Evolutionary conservation across 257 asterid genomes (phyloP), one percentile per base, ranked within the genome.

Genomic region (Capsicum pubescens): DNA sequence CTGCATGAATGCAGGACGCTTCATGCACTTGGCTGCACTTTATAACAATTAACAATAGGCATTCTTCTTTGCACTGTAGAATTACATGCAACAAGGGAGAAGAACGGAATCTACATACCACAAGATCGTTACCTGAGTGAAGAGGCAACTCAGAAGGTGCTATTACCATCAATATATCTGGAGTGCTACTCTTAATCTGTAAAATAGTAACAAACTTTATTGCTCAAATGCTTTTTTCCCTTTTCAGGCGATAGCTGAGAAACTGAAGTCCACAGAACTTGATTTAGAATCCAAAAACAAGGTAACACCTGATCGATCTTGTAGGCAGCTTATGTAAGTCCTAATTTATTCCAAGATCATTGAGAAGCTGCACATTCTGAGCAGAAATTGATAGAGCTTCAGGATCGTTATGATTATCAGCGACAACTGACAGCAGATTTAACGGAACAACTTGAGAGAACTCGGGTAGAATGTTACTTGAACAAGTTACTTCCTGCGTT

Each of bases 321-420:
- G 58, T 81, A 60, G 32, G 71, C 77, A n/a, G 85, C 66, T 59
- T 68, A 58, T 32, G 74, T 52, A 67, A 6, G 63, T n/a, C 55
- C 68, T 67, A 6, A 15, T 39, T 60, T 61, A 36, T 84, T 77
- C 50, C 82, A 77, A 77, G 82, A 77, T 76, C 12, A 52, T 77
- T 26, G 82, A 54, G 82, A 64, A 54, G 77, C 16, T 46, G 15
- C 21, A 74, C 44, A 52, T 83, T 70, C 21, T 58, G 82, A 83
- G 70, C 90, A 92, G 94, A 84, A 89, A 88, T 56, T 90, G 68
- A 55, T 32, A 86, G 92, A 91, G 85, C 79, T 91, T 72, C 92
- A 90, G 66, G 91, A 87, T 77, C 87, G 89, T 55, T 88, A 89
- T 59, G 85, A 74, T 36, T 76, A 83, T 84, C 92, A 91, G 90